A percentile compares a stretch with the other conserved stretches of the same genome.
Conservation (phyloP, 2,329 filamentous ascomycete genomes). For the Microdochium trichocladiopsis region DNA sequence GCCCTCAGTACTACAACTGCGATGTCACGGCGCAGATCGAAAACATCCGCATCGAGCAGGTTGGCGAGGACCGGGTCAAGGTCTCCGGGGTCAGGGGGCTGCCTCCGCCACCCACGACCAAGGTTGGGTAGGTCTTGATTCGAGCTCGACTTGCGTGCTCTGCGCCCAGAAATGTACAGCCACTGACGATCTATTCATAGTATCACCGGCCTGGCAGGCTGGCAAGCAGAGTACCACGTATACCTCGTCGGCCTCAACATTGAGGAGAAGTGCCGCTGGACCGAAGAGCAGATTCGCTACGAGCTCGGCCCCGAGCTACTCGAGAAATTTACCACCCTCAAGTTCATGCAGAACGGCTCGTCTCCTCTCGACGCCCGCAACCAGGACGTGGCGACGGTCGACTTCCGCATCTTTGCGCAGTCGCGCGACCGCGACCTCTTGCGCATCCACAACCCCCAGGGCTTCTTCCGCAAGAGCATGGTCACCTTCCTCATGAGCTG, state of each 20-base stretch:
- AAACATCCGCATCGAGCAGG: constrained; percentile 33
- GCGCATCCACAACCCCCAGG: constrained; percentile 5
- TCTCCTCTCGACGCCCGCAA: constrained; percentile 16
- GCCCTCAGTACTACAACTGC: constrained; percentile 15
- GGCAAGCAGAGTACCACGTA: constrained; percentile 4
- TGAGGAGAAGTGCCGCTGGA: constrained; percentile 7
- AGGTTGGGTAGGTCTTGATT: neutral
- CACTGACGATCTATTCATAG: neutral
- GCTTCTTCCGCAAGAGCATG: constrained; percentile 15
- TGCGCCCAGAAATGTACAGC: too few species aligned
- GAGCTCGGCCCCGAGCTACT: constrained; percentile 13
- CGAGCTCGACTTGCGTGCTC: too few species aligned
- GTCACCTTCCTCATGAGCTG: constrained; percentile 14
- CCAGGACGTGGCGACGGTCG: constrained; percentile 25
- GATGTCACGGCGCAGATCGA: constrained; percentile 16
- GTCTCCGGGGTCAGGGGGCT: constrained; percentile 8
- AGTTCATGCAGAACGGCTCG: constrained; percentile 22
- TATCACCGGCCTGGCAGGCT: neutral
- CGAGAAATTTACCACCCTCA: constrained; percentile 13
- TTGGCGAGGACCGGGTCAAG: constrained; percentile 6
- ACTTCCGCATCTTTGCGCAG: constrained; percentile 29
- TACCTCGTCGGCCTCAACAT: constrained; percentile 4
- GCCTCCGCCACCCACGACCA: constrained; percentile 9
- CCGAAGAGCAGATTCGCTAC: constrained; percentile 18
- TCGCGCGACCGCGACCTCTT: constrained; percentile 23